Conservation (phyloP, 129 eudicot species). For the Chrysanthemum makinoi region DNA sequence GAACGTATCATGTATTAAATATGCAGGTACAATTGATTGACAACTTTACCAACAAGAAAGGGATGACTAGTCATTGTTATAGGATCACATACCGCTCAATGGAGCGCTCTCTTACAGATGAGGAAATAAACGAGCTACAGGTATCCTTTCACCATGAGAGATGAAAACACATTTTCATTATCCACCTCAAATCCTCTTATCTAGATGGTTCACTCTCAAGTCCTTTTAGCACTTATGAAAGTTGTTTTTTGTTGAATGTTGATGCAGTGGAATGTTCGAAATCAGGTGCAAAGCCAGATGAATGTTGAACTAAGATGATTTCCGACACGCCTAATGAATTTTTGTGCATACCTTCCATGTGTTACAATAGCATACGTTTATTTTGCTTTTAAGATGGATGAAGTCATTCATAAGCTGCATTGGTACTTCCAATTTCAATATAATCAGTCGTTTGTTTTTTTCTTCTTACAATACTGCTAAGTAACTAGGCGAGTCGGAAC, state of each 20-base stretch:
- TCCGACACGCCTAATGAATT: background rate
- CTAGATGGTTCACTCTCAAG: background rate
- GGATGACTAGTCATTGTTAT: constrained; percentile 93
- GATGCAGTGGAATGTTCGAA: constrained; percentile 74
- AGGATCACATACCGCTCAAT: constrained; percentile 85
- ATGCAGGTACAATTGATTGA: constrained; percentile 70
- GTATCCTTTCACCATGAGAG: constrained; percentile 25
- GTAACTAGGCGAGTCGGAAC: too few relatives aligned
- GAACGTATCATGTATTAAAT: too few relatives aligned
- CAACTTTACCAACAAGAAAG: constrained; percentile 89
- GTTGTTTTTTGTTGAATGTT: background rate
- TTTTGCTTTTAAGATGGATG: background rate
- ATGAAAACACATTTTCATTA: background rate
- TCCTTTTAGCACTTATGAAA: background rate
- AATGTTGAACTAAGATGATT: constrained; percentile 73
- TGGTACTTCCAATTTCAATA: background rate
- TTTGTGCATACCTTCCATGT: constrained; percentile 22
- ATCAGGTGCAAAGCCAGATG: constrained; percentile 71
- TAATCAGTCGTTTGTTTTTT: too few relatives aligned
- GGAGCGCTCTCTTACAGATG: constrained; percentile 91
- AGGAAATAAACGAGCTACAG: constrained; percentile 87
- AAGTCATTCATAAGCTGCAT: constrained; percentile 15
- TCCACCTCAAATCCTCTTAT: background rate
- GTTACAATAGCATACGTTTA: constrained; percentile 9
- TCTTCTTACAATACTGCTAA: too few relatives aligned